Evolutionary conservation across 1,284 basidiomycete species (phyloP), one percentile per base, ranked within the genome.

Genomic region (Earliella scabrosa): DNA sequence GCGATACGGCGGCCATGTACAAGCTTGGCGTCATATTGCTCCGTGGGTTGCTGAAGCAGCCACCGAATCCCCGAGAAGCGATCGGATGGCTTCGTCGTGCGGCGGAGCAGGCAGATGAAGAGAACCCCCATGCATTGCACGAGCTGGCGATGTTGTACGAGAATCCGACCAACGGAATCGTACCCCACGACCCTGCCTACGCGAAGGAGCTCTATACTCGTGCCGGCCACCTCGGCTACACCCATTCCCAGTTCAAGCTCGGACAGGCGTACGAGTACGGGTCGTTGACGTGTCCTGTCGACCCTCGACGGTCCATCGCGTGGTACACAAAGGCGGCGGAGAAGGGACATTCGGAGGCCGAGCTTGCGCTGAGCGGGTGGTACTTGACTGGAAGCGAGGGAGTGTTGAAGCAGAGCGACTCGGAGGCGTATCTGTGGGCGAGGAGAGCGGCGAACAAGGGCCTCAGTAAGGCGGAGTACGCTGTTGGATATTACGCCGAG

Each of bases 251-350:
- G 73, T 97, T 91, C 82, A 97, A 96, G 75, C 86, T 99, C 9
- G 97, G 97, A 2, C 88, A 92, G 59, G 95, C 92, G 68, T 97
- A 93, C 73, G 97, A 99, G 74, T 98, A 96, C 69, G 97, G 97
- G 23, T 76, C 82, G 9, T 75, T 99, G 46, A 87, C 88, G 8
- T 99, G 96, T 71, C 91, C 93, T 1, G 89, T 98, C 45, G 97
- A 99, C 73, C 95, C 97, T 8, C 84, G 90, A 50, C 82, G 93
- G 54, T 95, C 92, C 45, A 98, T 99, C 65, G 95, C 93, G 3
- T 99, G 97, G 97, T 98, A 98, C 73, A 98, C 97, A 23, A 95
- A 93, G 68, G 97, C 97, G 9, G 96, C 97, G 18, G 94, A 97
- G 75, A 95, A 95, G 72, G 96, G 95, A 6, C 90, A 97, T 71